phyloP scores from a whole-genome alignment of 768 basidiomycete genomes.

The Termitomyces sp. region DNA sequence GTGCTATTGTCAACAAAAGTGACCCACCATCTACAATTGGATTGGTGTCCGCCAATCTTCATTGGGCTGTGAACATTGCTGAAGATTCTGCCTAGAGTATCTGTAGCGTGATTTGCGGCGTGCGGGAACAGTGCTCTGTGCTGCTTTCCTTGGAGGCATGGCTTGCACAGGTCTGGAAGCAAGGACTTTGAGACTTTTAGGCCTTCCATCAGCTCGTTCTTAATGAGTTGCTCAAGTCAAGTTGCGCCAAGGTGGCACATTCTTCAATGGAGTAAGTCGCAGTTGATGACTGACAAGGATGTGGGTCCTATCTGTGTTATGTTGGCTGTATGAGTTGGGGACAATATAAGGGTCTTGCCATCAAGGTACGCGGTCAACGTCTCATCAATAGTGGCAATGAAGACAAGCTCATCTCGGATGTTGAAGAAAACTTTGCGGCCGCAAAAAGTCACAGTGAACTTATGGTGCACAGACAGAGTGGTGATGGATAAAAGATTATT shows the following conservation, averaged over 20 bases:
- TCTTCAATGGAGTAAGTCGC: background rate
- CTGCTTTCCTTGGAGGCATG: background rate
- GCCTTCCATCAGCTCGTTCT: background rate
- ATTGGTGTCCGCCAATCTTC: background rate
- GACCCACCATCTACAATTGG: background rate
- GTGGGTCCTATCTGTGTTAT: background rate
- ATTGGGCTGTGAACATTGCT: slow-evolving; percentile 1
- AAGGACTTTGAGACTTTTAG: background rate
- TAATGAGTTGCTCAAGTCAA: background rate
- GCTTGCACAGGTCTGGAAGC: background rate
- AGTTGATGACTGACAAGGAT: background rate
- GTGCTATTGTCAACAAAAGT: background rate
- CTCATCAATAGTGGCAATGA: background rate
- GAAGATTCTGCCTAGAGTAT: background rate
- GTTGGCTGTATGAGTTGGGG: background rate
- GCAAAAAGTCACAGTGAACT: background rate
- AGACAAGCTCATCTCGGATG: background rate
- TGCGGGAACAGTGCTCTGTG: background rate
- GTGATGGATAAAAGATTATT: slow-evolving; percentile 10
- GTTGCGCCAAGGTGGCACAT: background rate
- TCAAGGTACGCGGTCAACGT: no score
- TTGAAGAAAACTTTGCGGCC: background rate
- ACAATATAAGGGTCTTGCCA: no score
- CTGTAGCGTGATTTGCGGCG: background rate
- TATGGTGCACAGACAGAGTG: background rate